These are phyloP conservation scores for Apiospora kogelbergensis DNA, from an alignment of 2,329 filamentous ascomycete genomes.

Conservation along the genomic window DNA sequence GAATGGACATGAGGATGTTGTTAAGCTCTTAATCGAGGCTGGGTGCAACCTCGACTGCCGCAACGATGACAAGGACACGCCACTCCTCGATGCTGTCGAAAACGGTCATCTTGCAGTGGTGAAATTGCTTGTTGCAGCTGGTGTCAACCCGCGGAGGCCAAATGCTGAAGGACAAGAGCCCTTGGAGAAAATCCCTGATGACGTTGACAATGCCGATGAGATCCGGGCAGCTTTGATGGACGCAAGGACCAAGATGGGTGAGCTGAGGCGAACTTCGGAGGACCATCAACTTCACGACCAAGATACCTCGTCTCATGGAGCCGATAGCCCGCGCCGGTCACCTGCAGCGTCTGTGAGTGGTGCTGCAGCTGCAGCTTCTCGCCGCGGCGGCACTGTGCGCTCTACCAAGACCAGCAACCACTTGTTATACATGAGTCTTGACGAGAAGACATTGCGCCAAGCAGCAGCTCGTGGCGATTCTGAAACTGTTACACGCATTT, in stretches of 20 bases:
- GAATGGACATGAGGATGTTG: constrained; percentile 82
- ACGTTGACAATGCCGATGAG: constrained; percentile 75
- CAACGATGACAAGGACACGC: constrained; percentile 85
- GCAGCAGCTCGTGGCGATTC: constrained; percentile 62
- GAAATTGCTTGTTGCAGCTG: constrained; percentile 77
- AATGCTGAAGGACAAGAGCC: constrained; percentile 94
- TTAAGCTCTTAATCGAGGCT: constrained; percentile 80
- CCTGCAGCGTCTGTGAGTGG: constrained; percentile 42
- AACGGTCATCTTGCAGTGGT: constrained; percentile 92
- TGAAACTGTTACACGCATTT: constrained; percentile 59
- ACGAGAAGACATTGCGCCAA: constrained; percentile 60
- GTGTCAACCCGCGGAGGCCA: constrained; percentile 86
- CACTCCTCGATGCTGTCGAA: constrained; percentile 92
- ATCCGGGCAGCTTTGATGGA: constrained; percentile 70
- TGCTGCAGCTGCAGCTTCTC: constrained; percentile 35
- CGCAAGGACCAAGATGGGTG: constrained; percentile 55
- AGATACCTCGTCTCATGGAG: constrained; percentile 54
- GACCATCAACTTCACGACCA: constrained; percentile 53
- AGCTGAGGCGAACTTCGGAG: constrained; percentile 56
- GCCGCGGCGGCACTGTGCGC: constrained; percentile 55
- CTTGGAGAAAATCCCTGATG: constrained; percentile 75
- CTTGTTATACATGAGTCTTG: constrained; percentile 61
- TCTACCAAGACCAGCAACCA: constrained; percentile 66
- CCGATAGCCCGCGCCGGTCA: constrained; percentile 59
- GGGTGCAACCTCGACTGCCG: constrained; percentile 81